Evolutionary conservation across 1,284 basidiomycete species (phyloP).

Genomic region (Phellopilus nigrolimitatus): DNA sequence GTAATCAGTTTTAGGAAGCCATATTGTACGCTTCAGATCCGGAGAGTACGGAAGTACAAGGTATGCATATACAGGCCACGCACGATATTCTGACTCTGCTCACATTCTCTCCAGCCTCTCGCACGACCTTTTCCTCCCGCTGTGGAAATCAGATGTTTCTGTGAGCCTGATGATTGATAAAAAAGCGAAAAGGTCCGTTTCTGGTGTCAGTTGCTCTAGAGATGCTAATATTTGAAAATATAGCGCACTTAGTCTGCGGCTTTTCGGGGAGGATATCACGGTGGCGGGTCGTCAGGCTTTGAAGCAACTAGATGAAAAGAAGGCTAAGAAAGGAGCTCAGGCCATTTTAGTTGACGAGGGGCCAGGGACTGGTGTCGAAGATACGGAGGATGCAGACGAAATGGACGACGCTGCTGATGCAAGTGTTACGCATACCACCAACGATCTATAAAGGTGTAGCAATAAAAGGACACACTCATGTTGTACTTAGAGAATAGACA

Average conservation of each 20-base stretch:
- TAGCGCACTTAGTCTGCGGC: constrained; percentile 71
- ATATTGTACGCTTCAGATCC: constrained; percentile 64
- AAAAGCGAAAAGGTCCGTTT: constrained; percentile 78
- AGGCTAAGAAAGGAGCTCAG: constrained; percentile 8
- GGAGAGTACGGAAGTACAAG: constrained; percentile 48
- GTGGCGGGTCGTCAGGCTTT: constrained; percentile 37
- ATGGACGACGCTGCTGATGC: constrained; percentile 14
- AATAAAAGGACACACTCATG: neutral
- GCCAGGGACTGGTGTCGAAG: constrained; percentile 10
- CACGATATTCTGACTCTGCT: neutral
- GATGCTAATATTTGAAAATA: neutral
- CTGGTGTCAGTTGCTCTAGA: neutral
- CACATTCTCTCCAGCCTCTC: constrained; percentile 44
- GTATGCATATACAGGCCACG: constrained; percentile 36
- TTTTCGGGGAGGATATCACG: constrained; percentile 77
- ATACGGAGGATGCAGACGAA: constrained; percentile 18
- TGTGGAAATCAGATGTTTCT: constrained; percentile 89
- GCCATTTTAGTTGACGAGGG: constrained; percentile 5
- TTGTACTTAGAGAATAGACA: neutral
- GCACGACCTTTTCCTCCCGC: constrained; percentile 75
- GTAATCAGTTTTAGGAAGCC: constrained; percentile 61
- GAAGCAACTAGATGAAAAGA: constrained; percentile 30
- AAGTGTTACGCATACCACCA: too few species aligned
- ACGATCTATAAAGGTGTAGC: too few species aligned
- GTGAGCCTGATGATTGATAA: constrained; percentile 91